Evolutionary conservation across 2,329 filamentous ascomycete genomes (phyloP), one percentile per base, ranked within the genome.

Genomic region (Leptographium procerum): DNA sequence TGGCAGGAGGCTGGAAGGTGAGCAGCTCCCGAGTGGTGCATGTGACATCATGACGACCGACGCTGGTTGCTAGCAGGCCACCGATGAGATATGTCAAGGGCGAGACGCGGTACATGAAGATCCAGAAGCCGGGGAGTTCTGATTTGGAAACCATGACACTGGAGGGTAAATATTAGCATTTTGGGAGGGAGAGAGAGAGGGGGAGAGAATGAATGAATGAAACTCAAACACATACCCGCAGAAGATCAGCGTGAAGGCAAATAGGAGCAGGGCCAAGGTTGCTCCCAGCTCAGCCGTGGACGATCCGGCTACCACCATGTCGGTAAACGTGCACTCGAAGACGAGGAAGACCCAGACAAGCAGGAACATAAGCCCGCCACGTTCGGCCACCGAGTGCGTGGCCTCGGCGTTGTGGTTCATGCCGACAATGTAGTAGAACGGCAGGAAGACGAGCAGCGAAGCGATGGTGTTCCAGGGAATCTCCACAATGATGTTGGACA

Each of bases 341-440:
- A 91, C 73, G 66, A 90, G 78, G 65, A 91, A 84, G 62, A 85
- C 88, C 88, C 94, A 78, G 47, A 91, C 75, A 64, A 89, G 83
- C 24, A 95, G 76, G 75, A 91, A 90, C 80, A 92, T 87, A 22
- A 92, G 80, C 1, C 76, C 87, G 11, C 88, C 87, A 33, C 89
- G 87, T 65, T 89, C 82, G 4, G 79, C 69, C 1, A 86, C 80
- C 60, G 83, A 73, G 60, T 79, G 78, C 3, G 82, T 82, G 1
- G 76, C 75, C 19, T 77, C 73, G 3, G 87, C 87, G 66, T 92
- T 91, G 61, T 83, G 71, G 65, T 83, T 80, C 64, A 86, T 82
- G 0, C 83, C 83, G 50, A 86, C 79, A 1, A 78, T 77, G 67
- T 86, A 88, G 0, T 78, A 81, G 67, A 82, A 84, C 28, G 83